Conservation (phyloP, 1,139 yeast species). For the Diutina scorzettiae region DNA sequence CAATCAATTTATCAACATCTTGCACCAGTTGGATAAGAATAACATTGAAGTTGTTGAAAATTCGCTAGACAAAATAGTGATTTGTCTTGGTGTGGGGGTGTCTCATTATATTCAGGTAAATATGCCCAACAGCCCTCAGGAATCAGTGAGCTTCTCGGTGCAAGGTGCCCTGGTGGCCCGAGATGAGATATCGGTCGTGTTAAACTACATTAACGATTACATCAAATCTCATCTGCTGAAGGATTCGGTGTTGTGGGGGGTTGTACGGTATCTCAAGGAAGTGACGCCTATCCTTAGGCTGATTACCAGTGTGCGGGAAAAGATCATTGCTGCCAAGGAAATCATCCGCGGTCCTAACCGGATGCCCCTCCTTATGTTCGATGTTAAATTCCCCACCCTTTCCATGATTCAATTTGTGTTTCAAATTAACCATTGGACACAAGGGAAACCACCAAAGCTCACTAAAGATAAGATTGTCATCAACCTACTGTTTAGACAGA, state of each 20-base stretch:
- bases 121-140: neutral
- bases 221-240: neutral
- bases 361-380: slow-evolving; percentile 14
- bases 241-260: slow-evolving; percentile 17
- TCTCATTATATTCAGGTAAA: neutral
- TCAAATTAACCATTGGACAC: slow-evolving; percentile 15
- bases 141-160: neutral
- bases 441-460: slow-evolving; percentile 14
- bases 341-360: slow-evolving; percentile 12
- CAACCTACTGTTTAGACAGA: slow-evolving; percentile 20
- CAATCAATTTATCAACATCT: slow-evolving; percentile 20
- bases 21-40: slow-evolving; percentile 22
- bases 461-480: slow-evolving; percentile 25
- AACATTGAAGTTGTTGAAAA: slow-evolving; percentile 19
- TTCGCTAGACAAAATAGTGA: slow-evolving; percentile 19
- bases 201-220: neutral
- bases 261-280: slow-evolving; percentile 22
- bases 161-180: neutral
- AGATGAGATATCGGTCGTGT: neutral
- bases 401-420: slow-evolving; percentile 24
- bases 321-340: slow-evolving; percentile 9
- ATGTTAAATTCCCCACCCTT: slow-evolving; percentile 21
- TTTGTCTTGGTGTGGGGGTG: slow-evolving; percentile 17
- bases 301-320: slow-evolving; percentile 12
- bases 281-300: slow-evolving; percentile 21